phyloP scores from a whole-genome alignment of 306 rosid genomes.

The Sindora glabra region DNA sequence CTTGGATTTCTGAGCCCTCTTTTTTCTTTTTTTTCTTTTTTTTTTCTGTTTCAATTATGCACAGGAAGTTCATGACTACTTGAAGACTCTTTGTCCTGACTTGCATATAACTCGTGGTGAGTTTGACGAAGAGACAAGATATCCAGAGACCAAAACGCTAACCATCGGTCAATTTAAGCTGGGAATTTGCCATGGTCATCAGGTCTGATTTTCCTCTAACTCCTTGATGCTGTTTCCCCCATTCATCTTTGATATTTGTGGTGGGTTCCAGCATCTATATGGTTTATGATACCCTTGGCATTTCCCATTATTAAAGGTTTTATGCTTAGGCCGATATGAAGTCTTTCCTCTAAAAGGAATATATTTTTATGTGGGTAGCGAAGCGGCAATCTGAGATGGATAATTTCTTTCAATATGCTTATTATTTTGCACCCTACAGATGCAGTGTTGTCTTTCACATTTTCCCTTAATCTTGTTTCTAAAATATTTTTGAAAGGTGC shows the following conservation, averaged over 20 bases:
- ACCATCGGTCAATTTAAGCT: constrained; percentile 97
- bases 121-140: constrained; percentile 80
- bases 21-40: too few relatives aligned
- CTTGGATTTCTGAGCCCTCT: constrained; percentile 1
- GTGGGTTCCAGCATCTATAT: neutral
- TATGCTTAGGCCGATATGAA: too few relatives aligned
- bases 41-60: constrained; percentile 5
- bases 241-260: too few relatives aligned
- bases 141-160: constrained; percentile 94
- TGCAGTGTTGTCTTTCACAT: too few relatives aligned
- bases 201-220: constrained; percentile 43
- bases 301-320: too few relatives aligned
- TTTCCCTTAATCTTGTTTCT: neutral
- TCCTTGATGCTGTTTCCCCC: neutral
- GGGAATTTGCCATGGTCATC: constrained; percentile 98
- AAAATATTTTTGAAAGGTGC: neutral
- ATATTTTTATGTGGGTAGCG: too few relatives aligned
- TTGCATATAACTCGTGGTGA: constrained; percentile 92
- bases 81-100: constrained; percentile 95
- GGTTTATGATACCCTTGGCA: neutral
- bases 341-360: too few relatives aligned
- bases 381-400: neutral
- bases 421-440: too few relatives aligned
- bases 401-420: neutral
- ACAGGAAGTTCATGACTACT: constrained; percentile 97